These are phyloP conservation scores for Voacanga thouarsii DNA, from an alignment of 257 asterid species.

Conservation along the genomic window DNA sequence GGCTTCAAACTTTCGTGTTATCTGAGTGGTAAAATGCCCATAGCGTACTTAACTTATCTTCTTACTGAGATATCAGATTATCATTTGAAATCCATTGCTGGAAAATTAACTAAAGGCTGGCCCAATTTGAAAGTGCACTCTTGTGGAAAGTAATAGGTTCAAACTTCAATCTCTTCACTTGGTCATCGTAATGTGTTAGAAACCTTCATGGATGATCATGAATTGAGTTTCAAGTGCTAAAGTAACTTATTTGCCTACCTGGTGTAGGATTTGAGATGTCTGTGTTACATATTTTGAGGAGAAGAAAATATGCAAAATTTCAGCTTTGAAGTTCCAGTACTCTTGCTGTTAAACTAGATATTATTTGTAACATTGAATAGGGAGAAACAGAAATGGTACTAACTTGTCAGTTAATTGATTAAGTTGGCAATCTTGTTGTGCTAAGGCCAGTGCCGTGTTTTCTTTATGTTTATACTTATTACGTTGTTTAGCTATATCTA, in stretches of 20 bases:
- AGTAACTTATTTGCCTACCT: not conserved
- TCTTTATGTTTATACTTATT: not conserved
- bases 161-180: conserved; percentile 6
- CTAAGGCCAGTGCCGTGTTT: not conserved
- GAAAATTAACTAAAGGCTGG: not conserved
- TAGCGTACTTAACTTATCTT: not conserved
- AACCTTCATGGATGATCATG: not conserved
- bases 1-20: not conserved
- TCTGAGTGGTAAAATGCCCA: not conserved
- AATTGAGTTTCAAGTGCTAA: conserved; percentile 3
- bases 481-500: not conserved
- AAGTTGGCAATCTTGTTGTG: not conserved
- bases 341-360: not conserved
- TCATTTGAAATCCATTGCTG: not conserved
- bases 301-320: not conserved
- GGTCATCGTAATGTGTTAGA: not conserved
- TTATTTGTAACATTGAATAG: not conserved
- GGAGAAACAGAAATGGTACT: not conserved
- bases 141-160: too few relatives aligned
- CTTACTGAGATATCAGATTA: conserved; percentile 1
- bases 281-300: not conserved
- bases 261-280: not conserved
- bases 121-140: not conserved
- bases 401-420: not conserved
- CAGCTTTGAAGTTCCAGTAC: not conserved